Percentiles rank a stretch among this genome's conserved stretches.
These are phyloP conservation scores for Pseudogymnoascus sp. DNA, from an alignment of 2,329 filamentous ascomycete genomes.

Conservation along the genomic window DNA sequence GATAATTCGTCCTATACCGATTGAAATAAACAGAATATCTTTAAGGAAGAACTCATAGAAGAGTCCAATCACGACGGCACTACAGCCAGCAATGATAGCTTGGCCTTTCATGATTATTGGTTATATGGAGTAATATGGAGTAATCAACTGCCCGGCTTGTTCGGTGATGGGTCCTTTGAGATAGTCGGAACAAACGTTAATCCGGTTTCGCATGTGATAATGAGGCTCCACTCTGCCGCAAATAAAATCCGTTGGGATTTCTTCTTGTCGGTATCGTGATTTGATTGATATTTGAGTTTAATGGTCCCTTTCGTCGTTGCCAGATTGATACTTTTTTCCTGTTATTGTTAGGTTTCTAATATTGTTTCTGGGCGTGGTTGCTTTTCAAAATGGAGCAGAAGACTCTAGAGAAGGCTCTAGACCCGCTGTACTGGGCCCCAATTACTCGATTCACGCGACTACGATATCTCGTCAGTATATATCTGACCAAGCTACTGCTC, in stretches of 20 bases:
- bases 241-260: slow-evolving; percentile 3
- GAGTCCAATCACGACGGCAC: slow-evolving; percentile 19
- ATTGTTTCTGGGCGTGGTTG: background rate
- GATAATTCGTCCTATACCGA: slow-evolving; percentile 28
- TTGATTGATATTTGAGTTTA: background rate
- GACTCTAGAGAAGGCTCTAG: background rate
- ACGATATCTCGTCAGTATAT: background rate
- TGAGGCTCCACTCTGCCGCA: background rate
- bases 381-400: background rate
- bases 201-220: slow-evolving; percentile 6
- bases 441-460: slow-evolving; percentile 1
- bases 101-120: background rate
- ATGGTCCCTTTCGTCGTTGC: background rate
- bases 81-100: background rate
- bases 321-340: background rate
- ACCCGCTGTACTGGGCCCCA: background rate
- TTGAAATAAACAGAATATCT: slow-evolving; percentile 23
- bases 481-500: background rate
- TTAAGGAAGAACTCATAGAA: slow-evolving; percentile 29
- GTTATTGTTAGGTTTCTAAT: background rate
- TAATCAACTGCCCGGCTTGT: background rate
- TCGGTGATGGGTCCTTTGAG: background rate
- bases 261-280: background rate
- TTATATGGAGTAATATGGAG: background rate
- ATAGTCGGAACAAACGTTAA: background rate